Conservation (phyloP, 371 early-diverging fungal species). For the Lichtheimia ornata region DNA sequence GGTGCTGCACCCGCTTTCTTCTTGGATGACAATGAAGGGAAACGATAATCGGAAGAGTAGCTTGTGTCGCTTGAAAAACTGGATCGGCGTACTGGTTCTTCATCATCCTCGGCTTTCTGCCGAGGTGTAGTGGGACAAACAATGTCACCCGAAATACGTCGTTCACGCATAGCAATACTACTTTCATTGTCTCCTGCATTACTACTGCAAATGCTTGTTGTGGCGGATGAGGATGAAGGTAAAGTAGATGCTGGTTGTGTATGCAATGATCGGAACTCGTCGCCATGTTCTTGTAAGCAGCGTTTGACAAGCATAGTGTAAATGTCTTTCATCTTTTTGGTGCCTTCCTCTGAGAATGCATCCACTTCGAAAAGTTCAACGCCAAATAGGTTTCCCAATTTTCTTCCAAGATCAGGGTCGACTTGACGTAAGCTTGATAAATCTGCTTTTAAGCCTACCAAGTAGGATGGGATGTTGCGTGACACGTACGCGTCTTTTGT, state of each 20-base stretch:
- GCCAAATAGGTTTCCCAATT: constrained; percentile 26
- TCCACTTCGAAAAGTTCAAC: constrained; percentile 25
- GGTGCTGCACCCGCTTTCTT: constrained; percentile 8
- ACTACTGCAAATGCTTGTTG: background rate
- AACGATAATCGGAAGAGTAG: constrained; percentile 9
- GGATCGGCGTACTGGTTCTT: constrained; percentile 7
- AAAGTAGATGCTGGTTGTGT: background rate
- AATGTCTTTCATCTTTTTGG: constrained; percentile 28
- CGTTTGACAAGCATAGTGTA: constrained; percentile 17
- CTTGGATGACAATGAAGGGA: constrained; percentile 12
- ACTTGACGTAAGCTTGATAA: constrained; percentile 23
- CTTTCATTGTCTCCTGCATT: background rate
- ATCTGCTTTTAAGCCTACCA: constrained; percentile 40
- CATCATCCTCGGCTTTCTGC: background rate
- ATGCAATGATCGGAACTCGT: constrained; percentile 11
- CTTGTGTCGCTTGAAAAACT: constrained; percentile 14
- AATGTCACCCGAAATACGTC: constrained; percentile 1
- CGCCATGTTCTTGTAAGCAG: constrained; percentile 15
- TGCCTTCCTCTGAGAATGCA: constrained; percentile 33
- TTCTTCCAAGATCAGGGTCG: constrained; percentile 23
- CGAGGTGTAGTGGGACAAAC: too few relatives aligned
- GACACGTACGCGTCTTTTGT: constrained; percentile 26
- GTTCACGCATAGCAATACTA: constrained; percentile 5
- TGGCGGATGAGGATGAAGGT: background rate
- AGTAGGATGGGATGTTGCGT: constrained; percentile 33